Evolutionary conservation across 805 yeast species (phyloP).

Genomic region (Myxozyma geophila): DNA sequence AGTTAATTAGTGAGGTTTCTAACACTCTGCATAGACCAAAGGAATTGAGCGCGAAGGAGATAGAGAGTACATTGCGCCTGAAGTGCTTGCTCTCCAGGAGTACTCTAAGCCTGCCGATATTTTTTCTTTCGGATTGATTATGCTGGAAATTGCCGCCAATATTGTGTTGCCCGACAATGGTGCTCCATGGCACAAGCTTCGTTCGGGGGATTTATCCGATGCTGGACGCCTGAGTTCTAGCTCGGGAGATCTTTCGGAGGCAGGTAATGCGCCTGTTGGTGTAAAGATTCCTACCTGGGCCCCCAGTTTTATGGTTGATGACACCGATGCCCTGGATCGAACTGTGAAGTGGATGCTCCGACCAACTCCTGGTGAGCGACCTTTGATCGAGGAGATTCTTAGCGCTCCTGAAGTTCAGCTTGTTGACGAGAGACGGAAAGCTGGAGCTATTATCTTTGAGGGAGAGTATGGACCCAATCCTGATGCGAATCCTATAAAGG

Average conservation of each 20-base stretch:
- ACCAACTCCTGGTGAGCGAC: conserved; percentile 79
- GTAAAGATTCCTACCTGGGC: conserved; percentile 71
- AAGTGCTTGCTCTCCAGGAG: conserved; percentile 76
- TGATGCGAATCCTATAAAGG: conserved; percentile 39
- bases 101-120: conserved; percentile 94
- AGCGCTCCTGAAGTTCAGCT: conserved; percentile 71
- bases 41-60: conserved; percentile 94
- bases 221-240: conserved; percentile 52
- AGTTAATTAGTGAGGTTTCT: neutral
- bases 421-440: conserved; percentile 79
- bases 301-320: conserved; percentile 76
- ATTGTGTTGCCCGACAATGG: conserved; percentile 95
- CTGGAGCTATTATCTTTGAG: conserved; percentile 93
- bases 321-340: conserved; percentile 63
- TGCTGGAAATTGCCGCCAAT: conserved; percentile 95
- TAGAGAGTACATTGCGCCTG: conserved; percentile 97
- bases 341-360: conserved; percentile 87
- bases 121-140: conserved; percentile 89
- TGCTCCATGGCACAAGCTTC: conserved; percentile 90
- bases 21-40: conserved; percentile 28
- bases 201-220: conserved; percentile 94
- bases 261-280: conserved; percentile 28
- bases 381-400: conserved; percentile 76
- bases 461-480: conserved; percentile 92
- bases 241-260: conserved; percentile 61